Percentiles rank a stretch among this genome's conserved stretches.
Conservation (phyloP, 495 filamentous ascomycete species). For the Aspergillus biplanus region DNA sequence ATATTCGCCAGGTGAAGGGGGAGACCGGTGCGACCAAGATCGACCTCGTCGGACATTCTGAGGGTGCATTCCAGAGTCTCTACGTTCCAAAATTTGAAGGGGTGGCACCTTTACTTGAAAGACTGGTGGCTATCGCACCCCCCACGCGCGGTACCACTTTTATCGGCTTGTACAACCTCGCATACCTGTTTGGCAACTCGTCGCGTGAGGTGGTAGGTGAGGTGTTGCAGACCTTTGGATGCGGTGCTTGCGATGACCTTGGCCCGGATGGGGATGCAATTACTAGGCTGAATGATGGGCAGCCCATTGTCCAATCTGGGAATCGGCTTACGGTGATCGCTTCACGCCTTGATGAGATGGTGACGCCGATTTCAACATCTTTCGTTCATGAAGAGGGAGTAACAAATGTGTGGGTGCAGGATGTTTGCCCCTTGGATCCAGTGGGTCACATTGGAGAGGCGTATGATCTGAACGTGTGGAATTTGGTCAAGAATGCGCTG, state of each 20-base stretch:
- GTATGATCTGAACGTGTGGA: slow-evolving; percentile 59
- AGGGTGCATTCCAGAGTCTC: slow-evolving; percentile 55
- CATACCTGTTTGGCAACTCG: slow-evolving; percentile 42
- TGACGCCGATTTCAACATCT: slow-evolving; percentile 47
- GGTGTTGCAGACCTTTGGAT: slow-evolving; percentile 45
- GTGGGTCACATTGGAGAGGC: slow-evolving; percentile 58
- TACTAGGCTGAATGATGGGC: slow-evolving; percentile 43
- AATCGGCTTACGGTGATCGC: slow-evolving; percentile 54
- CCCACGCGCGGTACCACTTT: slow-evolving; percentile 55
- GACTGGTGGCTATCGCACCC: slow-evolving; percentile 52
- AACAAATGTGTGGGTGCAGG: slow-evolving; percentile 50
- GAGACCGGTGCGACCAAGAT: slow-evolving; percentile 50
- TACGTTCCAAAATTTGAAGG: slow-evolving; percentile 58
- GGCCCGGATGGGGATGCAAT: slow-evolving; percentile 43
- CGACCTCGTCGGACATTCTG: slow-evolving; percentile 58
- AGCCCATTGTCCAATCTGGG: slow-evolving; percentile 50
- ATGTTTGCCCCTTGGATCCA: slow-evolving; percentile 47
- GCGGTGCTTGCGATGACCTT: slow-evolving; percentile 52
- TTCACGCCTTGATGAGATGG: slow-evolving; percentile 52
- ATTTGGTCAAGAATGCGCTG: slow-evolving; percentile 55
- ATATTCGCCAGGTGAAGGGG: slow-evolving; percentile 45
- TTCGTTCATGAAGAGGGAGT: slow-evolving; percentile 52
- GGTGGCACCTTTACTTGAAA: slow-evolving; percentile 46
- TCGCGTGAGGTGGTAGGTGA: slow-evolving; percentile 37
- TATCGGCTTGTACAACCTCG: slow-evolving; percentile 49